Conservation (phyloP, 768 basidiomycete species). For the Trametes cingulata region DNA sequence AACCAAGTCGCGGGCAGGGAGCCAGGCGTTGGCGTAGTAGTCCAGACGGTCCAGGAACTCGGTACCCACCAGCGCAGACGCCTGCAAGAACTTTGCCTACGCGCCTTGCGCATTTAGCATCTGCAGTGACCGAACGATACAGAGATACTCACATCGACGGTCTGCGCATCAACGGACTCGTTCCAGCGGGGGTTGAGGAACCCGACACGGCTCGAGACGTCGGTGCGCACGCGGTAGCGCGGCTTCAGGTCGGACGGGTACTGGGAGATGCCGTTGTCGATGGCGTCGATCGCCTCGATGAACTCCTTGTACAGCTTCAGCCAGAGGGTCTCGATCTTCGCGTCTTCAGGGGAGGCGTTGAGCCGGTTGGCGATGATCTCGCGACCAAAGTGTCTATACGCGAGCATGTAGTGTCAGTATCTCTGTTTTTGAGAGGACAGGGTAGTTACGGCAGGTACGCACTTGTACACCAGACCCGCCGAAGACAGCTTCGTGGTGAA, state of each 20-base stretch:
- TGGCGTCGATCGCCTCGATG: conserved; percentile 91
- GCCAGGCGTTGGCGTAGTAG: conserved; percentile 88
- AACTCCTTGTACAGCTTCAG: conserved; percentile 95
- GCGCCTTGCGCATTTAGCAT: background rate
- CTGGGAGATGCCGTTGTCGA: conserved; percentile 93
- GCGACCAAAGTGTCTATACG: conserved; percentile 81
- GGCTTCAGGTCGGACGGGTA: conserved; percentile 67
- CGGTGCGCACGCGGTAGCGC: conserved; percentile 76
- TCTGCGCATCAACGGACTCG: conserved; percentile 61
- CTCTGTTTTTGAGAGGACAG: background rate
- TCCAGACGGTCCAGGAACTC: conserved; percentile 82
- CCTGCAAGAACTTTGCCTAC: conserved; percentile 73
- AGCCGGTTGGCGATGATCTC: conserved; percentile 74
- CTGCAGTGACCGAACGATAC: background rate
- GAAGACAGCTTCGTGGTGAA: conserved; percentile 88
- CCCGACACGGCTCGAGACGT: conserved; percentile 82
- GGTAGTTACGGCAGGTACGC: conserved; percentile 26
- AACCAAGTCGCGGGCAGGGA: conserved; percentile 87
- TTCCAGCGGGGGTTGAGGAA: conserved; percentile 94
- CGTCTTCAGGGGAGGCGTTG: conserved; percentile 51
- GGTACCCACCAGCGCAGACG: conserved; percentile 78
- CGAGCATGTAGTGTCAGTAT: background rate
- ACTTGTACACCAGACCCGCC: conserved; percentile 97
- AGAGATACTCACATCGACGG: conserved; percentile 63
- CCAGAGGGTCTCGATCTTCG: conserved; percentile 76